Percentiles rank a stretch among this genome's conserved stretches.
phyloP scores from a whole-genome alignment of 768 basidiomycete species.

The Leccinum truebloodii region DNA sequence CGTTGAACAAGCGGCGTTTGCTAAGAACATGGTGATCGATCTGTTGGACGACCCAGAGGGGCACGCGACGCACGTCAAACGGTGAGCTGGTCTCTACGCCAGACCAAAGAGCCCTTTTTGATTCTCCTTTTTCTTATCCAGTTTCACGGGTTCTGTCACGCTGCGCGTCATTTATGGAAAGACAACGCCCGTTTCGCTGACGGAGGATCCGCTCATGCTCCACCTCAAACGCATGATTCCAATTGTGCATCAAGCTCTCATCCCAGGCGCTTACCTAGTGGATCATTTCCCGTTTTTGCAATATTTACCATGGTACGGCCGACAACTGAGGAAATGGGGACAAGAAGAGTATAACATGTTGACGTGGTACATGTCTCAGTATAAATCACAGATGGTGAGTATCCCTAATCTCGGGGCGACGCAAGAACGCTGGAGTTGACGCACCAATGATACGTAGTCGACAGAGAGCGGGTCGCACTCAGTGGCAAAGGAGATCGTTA shows the following conservation, averaged over 20 bases:
- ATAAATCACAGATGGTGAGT: constrained; percentile 35
- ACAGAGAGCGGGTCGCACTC: constrained; percentile 23
- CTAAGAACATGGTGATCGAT: constrained; percentile 23
- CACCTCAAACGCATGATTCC: constrained; percentile 32
- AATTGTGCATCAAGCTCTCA: constrained; percentile 32
- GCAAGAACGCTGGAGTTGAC: not conserved
- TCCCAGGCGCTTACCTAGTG: constrained; percentile 35
- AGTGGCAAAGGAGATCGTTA: constrained; percentile 56
- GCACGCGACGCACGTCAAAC: constrained; percentile 26
- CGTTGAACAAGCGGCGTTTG: constrained; percentile 44
- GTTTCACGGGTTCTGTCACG: constrained; percentile 30
- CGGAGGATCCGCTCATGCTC: constrained; percentile 23
- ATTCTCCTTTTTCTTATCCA: not conserved
- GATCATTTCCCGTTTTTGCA: constrained; percentile 37
- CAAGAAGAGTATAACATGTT: constrained; percentile 52
- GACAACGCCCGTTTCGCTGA: constrained; percentile 16
- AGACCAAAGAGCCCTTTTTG: not conserved
- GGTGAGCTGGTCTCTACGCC: constrained; percentile 34
- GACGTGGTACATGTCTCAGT: constrained; percentile 45
- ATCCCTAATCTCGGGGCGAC: too few relatives aligned
- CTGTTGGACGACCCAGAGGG: constrained; percentile 26
- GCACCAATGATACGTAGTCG: constrained; percentile 4
- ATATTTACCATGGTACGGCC: constrained; percentile 64
- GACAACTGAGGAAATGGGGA: constrained; percentile 55
- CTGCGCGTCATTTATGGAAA: constrained; percentile 33